phyloP scores from a whole-genome alignment of 176 grass and related monocot genomes.

The Rhipidocladum racemiflorum region DNA sequence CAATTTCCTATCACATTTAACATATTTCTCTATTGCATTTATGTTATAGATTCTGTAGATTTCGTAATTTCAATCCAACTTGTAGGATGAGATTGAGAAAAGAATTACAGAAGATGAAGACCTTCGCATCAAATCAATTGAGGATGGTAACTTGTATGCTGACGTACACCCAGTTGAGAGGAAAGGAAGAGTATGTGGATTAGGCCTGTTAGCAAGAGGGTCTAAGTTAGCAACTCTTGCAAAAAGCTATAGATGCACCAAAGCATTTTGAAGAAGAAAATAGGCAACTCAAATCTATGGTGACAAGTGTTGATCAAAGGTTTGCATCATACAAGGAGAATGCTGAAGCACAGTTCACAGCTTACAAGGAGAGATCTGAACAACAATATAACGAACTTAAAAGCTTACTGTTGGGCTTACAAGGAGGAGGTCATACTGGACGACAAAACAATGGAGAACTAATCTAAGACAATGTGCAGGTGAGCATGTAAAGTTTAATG shows the following conservation, averaged over 20 bases:
- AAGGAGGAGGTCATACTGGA: background rate
- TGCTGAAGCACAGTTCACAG: background rate
- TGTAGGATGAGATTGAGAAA: background rate
- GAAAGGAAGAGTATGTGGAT: background rate
- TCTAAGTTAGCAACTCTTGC: background rate
- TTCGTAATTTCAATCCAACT: background rate
- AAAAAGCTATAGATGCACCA: background rate
- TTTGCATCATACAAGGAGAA: background rate
- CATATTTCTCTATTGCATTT: background rate
- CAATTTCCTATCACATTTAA: background rate
- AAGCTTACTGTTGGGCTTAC: background rate
- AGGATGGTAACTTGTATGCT: background rate
- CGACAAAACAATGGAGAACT: background rate
- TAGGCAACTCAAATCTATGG: background rate
- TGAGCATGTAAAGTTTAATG: background rate
- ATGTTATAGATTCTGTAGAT: background rate
- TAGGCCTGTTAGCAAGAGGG: background rate
- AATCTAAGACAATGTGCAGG: background rate
- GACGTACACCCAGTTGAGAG: background rate
- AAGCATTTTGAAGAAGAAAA: background rate
- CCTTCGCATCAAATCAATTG: background rate
- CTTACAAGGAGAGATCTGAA: background rate
- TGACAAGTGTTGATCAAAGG: background rate
- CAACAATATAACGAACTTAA: background rate
- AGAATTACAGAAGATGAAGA: background rate